Evolutionary conservation across 1,139 yeast species (phyloP).

Genomic region (Pichia sp.): DNA sequence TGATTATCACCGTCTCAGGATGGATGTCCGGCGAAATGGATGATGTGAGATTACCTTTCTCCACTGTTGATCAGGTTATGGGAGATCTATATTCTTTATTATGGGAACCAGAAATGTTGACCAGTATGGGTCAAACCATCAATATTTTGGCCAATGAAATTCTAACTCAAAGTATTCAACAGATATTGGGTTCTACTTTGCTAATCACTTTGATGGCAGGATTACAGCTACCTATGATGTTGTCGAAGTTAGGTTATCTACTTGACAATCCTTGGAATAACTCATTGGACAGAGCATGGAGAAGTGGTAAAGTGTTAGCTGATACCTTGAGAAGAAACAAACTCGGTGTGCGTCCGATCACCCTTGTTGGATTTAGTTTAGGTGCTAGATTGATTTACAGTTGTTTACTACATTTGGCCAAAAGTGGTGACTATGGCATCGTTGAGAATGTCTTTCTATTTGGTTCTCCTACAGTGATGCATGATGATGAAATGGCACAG

Average conservation of each 20-base stretch:
- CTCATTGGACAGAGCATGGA: conserved; percentile 94
- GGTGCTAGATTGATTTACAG: conserved; percentile 93
- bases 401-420: conserved; percentile 80
- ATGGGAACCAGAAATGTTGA: conserved; percentile 99
- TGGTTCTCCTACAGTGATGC: conserved; percentile 84
- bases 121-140: conserved; percentile 94
- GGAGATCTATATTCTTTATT: conserved; percentile 87
- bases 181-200: conserved; percentile 87
- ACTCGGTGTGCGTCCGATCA: conserved; percentile 87
- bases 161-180: conserved; percentile 87
- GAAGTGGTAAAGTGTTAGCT: conserved; percentile 87
- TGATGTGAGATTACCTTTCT: conserved; percentile 94
- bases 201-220: conserved; percentile 95
- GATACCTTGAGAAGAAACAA: conserved; percentile 84
- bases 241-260: conserved; percentile 81
- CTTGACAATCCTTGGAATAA: conserved; percentile 98
- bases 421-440: conserved; percentile 79
- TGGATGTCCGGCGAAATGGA: conserved; percentile 97
- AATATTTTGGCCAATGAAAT: conserved; percentile 91
- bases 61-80: conserved; percentile 96
- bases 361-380: conserved; percentile 86
- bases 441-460: conserved; percentile 83
- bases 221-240: conserved; percentile 84
- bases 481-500: conserved; percentile 67
- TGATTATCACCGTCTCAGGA: conserved; percentile 89